phyloP scores from a whole-genome alignment of 2,329 filamentous ascomycete species.

The Cytospora piceicola region DNA sequence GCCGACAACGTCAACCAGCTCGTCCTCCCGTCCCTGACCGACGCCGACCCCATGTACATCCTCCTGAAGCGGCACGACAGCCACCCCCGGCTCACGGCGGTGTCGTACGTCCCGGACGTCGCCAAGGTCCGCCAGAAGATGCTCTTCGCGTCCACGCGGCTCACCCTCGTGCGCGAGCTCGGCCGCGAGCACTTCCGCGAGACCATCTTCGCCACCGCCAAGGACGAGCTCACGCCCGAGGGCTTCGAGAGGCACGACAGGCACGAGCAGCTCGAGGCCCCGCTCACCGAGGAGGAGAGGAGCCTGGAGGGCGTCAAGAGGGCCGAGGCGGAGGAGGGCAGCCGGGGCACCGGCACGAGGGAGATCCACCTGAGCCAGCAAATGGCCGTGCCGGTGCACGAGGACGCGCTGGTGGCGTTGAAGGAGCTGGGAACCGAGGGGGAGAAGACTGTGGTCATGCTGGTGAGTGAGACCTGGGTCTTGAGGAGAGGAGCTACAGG shows the following conservation, averaged over 20 bases:
- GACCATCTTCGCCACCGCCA: constrained; percentile 71
- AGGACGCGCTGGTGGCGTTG: constrained; percentile 68
- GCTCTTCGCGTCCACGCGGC: constrained; percentile 78
- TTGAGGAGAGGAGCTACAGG: background rate
- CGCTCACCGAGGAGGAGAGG: constrained; percentile 84
- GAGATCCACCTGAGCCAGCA: constrained; percentile 63
- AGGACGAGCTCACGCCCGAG: constrained; percentile 68
- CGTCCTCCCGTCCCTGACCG: constrained; percentile 66
- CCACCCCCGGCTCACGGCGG: constrained; percentile 64
- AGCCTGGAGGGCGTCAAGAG: constrained; percentile 96
- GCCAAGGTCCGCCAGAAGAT: constrained; percentile 85
- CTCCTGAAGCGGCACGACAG: constrained; percentile 70
- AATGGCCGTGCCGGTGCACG: constrained; percentile 61
- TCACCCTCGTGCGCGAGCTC: constrained; percentile 76
- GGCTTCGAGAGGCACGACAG: constrained; percentile 76
- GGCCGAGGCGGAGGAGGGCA: constrained; percentile 84
- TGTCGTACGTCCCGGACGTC: constrained; percentile 79
- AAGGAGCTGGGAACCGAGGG: constrained; percentile 58
- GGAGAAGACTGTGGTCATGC: constrained; percentile 61
- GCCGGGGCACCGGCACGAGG: constrained; percentile 62
- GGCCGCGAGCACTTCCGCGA: constrained; percentile 80
- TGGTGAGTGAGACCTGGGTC: constrained; percentile 53
- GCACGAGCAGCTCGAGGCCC: constrained; percentile 66
- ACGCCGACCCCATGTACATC: constrained; percentile 72
- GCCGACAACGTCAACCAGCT: constrained; percentile 61